These are phyloP conservation scores for Paratinospora sagittata DNA, from an alignment of 164 flowering plant species.

Conservation along the genomic window DNA sequence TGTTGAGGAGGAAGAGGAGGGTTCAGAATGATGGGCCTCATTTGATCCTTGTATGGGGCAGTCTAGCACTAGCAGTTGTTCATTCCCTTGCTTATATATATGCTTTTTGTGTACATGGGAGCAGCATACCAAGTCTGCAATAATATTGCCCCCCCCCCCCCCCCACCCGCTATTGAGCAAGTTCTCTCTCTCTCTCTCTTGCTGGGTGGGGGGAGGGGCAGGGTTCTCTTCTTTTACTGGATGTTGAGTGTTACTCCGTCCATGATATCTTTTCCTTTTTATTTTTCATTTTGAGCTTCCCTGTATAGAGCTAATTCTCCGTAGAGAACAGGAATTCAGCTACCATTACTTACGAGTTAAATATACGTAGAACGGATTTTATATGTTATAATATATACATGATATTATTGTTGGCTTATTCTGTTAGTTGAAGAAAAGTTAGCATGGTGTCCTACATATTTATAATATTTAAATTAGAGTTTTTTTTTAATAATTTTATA, in stretches of 20 bases:
- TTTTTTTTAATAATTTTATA: too few relatives aligned
- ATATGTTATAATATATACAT: not conserved
- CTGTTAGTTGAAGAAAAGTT: too few relatives aligned
- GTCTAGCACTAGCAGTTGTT: too few relatives aligned
- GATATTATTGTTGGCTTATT: too few relatives aligned
- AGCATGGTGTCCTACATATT: too few relatives aligned
- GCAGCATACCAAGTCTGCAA: not conserved
- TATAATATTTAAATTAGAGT: too few relatives aligned
- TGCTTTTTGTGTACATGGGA: slow-evolving; percentile 4
- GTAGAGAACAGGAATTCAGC: not conserved
- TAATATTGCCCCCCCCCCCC: not conserved
- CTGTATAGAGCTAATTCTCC: slow-evolving; percentile 4
- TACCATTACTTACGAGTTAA: not conserved
- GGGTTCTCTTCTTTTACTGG: not conserved
- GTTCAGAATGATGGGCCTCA: too few relatives aligned
- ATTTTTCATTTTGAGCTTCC: not conserved
- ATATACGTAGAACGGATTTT: too few relatives aligned
- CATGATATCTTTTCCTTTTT: not conserved
- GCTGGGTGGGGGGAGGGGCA: not conserved
- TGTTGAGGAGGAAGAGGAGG: not conserved
- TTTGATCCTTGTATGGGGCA: too few relatives aligned
- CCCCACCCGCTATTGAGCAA: too few relatives aligned
- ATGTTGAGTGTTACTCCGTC: not conserved
- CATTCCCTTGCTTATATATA: too few relatives aligned
- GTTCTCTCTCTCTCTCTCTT: not conserved